Conservation (phyloP, 208 protist species). For the Porcisia deanei region DNA sequence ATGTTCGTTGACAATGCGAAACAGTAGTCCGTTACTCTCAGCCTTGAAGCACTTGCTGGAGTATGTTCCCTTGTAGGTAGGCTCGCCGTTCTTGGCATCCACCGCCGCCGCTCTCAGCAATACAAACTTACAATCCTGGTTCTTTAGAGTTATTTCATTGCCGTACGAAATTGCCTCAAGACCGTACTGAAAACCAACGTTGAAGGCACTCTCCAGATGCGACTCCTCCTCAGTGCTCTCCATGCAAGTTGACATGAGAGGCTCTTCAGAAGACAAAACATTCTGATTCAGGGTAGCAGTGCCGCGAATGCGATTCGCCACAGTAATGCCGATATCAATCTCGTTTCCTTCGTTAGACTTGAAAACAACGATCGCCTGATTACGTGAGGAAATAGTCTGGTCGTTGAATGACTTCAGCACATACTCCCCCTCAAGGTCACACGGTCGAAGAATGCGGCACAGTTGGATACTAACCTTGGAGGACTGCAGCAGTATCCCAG, state of each 20-base stretch:
- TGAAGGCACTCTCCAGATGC: constrained; percentile 52
- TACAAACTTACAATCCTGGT: constrained; percentile 46
- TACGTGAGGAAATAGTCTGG: constrained; percentile 21
- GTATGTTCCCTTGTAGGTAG: constrained; percentile 63
- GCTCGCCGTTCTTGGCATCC: constrained; percentile 34
- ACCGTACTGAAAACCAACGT: constrained; percentile 60
- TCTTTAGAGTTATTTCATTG: constrained; percentile 50
- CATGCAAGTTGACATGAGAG: constrained; percentile 53
- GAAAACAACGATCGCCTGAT: constrained; percentile 53
- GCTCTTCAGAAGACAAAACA: constrained; percentile 42
- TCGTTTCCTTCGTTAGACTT: constrained; percentile 23
- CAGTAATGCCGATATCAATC: constrained; percentile 40
- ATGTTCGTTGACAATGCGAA: constrained; percentile 76
- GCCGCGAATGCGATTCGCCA: constrained; percentile 54
- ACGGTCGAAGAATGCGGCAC: constrained; percentile 38
- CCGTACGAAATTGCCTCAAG: constrained; percentile 37
- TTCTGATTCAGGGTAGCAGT: constrained; percentile 43
- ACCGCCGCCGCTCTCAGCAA: constrained; percentile 32
- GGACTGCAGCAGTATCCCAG: constrained; percentile 42
- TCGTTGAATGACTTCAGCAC: constrained; percentile 63
- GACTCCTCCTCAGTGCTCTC: constrained; percentile 47
- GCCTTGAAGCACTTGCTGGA: constrained; percentile 69
- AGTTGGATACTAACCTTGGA: constrained; percentile 41
- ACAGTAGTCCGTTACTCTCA: constrained; percentile 68
- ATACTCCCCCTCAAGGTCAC: constrained; percentile 57